Conservation (phyloP, 208 protist genomes). For the Phytomonas francai region DNA sequence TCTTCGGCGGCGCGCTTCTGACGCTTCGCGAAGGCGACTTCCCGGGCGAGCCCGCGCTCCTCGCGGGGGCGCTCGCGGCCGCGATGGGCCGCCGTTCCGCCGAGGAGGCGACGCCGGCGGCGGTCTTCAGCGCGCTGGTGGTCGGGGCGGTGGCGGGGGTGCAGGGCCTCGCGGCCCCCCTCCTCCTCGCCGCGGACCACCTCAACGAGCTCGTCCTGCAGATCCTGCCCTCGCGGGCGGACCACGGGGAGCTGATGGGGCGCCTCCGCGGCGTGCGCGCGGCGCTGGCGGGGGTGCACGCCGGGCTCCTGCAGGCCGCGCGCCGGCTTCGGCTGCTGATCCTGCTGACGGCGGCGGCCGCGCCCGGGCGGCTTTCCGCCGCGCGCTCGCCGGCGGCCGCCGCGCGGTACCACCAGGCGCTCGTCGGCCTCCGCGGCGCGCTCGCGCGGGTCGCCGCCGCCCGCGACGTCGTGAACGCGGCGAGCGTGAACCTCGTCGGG, state of each 20-base stretch:
- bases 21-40: constrained; percentile 22
- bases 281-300: constrained; percentile 37
- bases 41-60: constrained; percentile 27
- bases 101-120: too few species aligned
- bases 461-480: constrained; percentile 62
- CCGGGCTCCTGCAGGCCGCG: constrained; percentile 59
- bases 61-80: constrained; percentile 6
- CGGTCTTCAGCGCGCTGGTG: constrained; percentile 50
- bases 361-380: neutral
- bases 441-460: constrained; percentile 51
- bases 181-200: constrained; percentile 59
- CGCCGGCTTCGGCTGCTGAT: constrained; percentile 57
- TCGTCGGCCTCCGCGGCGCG: constrained; percentile 28
- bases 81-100: neutral
- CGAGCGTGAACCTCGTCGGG: constrained; percentile 75
- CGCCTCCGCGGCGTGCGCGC: constrained; percentile 49
- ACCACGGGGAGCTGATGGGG: constrained; percentile 64
- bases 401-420: constrained; percentile 46
- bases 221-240: constrained; percentile 55
- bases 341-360: constrained; percentile 23
- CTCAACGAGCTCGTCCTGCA: constrained; percentile 79
- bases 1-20: constrained; percentile 23
- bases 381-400: constrained; percentile 13
- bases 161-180: constrained; percentile 29
- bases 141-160: constrained; percentile 34